Evolutionary conservation across 495 filamentous ascomycete species (phyloP).

Genomic region (Terfezia claveryi): DNA sequence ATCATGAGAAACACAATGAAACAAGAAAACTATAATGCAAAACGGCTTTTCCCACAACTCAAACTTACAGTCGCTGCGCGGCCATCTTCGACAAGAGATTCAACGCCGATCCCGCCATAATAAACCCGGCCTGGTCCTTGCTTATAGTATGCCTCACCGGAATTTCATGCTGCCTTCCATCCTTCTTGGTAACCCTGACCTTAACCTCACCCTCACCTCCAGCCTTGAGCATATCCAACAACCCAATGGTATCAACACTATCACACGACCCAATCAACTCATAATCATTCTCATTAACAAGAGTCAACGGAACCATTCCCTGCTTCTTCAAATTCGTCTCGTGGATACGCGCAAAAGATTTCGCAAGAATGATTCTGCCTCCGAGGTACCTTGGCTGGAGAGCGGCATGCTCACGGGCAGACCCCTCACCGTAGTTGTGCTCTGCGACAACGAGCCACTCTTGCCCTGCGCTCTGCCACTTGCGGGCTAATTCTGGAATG

Average conservation of each 20-base stretch:
- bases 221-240: conserved; percentile 56
- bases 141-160: conserved; percentile 58
- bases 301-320: conserved; percentile 81
- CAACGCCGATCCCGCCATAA: conserved; percentile 81
- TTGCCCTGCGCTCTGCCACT: conserved; percentile 50
- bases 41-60: neutral
- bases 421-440: conserved; percentile 95
- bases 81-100: conserved; percentile 53
- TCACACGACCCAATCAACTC: conserved; percentile 73
- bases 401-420: conserved; percentile 88
- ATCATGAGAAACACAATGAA: neutral
- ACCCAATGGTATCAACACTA: conserved; percentile 50
- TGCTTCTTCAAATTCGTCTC: conserved; percentile 99
- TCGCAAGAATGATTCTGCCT: conserved; percentile 65
- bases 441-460: conserved; percentile 89
- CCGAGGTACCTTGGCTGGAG: conserved; percentile 87
- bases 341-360: conserved; percentile 89
- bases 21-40: neutral
- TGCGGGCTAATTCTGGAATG: conserved; percentile 67
- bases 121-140: conserved; percentile 70
- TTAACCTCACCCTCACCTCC: conserved; percentile 62
- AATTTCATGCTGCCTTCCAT: conserved; percentile 38
- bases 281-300: conserved; percentile 72
- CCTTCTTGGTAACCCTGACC: conserved; percentile 38
- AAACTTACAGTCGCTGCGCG: neutral